These are phyloP conservation scores for Clonostachys rhizophaga DNA, from an alignment of 2,329 filamentous ascomycete species.

Conservation along the genomic window DNA sequence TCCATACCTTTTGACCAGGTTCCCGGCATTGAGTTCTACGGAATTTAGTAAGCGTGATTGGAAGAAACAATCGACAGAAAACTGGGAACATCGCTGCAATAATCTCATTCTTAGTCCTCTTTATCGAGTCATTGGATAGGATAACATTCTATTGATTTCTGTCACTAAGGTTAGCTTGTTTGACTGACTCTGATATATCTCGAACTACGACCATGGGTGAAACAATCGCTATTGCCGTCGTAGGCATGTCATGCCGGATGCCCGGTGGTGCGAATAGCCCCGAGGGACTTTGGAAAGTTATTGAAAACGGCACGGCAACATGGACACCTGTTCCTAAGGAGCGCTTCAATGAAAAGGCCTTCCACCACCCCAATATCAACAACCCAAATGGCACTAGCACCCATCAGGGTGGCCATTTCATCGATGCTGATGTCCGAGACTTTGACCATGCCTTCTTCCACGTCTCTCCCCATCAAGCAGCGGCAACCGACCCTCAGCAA, in stretches of 20 bases:
- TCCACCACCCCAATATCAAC: slow-evolving; percentile 34
- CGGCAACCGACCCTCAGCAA: slow-evolving; percentile 47
- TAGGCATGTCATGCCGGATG: slow-evolving; percentile 41
- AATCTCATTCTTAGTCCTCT: no score
- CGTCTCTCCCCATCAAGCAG: slow-evolving; percentile 43
- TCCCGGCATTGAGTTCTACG: no score
- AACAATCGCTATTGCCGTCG: slow-evolving; percentile 32
- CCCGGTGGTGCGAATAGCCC: slow-evolving; percentile 34
- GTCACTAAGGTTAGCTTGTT: no score
- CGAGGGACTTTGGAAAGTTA: slow-evolving; percentile 38
- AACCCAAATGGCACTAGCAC: slow-evolving; percentile 31
- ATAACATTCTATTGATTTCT: no score
- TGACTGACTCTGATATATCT: no score
- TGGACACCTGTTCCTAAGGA: slow-evolving; percentile 35
- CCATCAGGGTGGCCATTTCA: slow-evolving; percentile 28
- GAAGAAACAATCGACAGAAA: no score
- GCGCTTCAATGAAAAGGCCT: slow-evolving; percentile 37
- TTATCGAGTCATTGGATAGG: no score
- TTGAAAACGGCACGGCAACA: slow-evolving; percentile 30
- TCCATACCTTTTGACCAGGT: no score
- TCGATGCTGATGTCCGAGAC: slow-evolving; percentile 36
- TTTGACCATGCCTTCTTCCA: slow-evolving; percentile 51
- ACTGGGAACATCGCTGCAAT: no score
- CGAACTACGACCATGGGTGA: no score
- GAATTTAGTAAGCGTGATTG: no score